These are phyloP conservation scores for Syzygium syzygioides DNA, from an alignment of 441 rosid species.

Conservation along the genomic window DNA sequence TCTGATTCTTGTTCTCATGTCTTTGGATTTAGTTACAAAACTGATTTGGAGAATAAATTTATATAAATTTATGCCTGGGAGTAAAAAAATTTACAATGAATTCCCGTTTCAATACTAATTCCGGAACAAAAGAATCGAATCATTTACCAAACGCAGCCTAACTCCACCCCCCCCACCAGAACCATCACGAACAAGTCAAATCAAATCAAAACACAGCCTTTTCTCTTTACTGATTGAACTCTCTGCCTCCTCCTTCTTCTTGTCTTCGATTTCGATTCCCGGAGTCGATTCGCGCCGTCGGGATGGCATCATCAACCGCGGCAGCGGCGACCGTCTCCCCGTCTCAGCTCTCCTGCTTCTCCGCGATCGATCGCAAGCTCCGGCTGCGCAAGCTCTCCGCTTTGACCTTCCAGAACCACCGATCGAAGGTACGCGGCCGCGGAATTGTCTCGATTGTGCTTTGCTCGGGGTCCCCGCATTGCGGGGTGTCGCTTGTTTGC, in stretches of 20 bases:
- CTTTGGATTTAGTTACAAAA: too few species aligned
- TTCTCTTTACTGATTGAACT: neutral
- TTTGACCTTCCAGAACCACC: slow-evolving; percentile 13
- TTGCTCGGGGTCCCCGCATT: neutral
- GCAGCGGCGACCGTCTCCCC: slow-evolving; percentile 39
- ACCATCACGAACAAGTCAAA: neutral
- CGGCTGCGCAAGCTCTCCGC: slow-evolving; percentile 28
- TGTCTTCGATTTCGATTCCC: neutral
- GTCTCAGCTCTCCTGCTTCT: slow-evolving; percentile 56
- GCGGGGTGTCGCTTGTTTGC: neutral
- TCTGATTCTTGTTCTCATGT: too few species aligned
- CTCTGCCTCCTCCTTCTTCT: neutral
- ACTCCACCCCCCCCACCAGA: neutral
- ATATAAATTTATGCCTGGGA: too few species aligned
- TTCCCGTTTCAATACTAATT: too few species aligned
- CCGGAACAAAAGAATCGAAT: too few species aligned
- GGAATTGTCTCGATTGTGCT: neutral
- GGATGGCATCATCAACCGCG: slow-evolving; percentile 19
- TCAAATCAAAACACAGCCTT: neutral
- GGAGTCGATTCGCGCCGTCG: neutral
- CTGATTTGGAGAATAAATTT: too few species aligned
- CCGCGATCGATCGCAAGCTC: slow-evolving; percentile 41
- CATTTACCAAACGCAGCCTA: too few species aligned
- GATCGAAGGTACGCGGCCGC: slow-evolving; percentile 34
- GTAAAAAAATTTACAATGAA: too few species aligned